These are phyloP conservation scores for Neonectria ditissima DNA, from an alignment of 2,329 filamentous ascomycete genomes.

Conservation along the genomic window DNA sequence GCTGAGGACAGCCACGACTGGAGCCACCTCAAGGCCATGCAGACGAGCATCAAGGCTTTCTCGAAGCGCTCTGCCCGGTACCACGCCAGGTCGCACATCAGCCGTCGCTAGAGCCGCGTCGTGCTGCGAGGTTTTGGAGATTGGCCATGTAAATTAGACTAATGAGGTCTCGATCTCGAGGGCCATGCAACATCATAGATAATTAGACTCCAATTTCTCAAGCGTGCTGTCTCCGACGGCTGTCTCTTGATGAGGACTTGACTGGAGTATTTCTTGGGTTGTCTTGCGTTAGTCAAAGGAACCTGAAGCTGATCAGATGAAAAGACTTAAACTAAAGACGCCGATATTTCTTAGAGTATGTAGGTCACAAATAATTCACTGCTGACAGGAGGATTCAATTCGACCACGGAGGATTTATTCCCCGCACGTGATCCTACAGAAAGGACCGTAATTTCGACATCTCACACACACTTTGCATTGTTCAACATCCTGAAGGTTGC, in stretches of 20 bases:
- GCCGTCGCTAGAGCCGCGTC: background rate
- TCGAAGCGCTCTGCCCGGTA: background rate
- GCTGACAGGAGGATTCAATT: background rate
- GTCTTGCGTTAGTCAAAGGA: no score
- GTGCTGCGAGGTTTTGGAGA: background rate
- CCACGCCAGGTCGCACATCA: background rate
- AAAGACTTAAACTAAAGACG: no score
- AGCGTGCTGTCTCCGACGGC: background rate
- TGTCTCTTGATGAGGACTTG: background rate
- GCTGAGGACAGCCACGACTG: conserved; percentile 60
- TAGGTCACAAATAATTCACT: background rate
- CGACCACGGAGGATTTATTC: background rate
- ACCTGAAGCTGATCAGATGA: no score
- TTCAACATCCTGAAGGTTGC: background rate
- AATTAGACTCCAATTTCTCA: background rate
- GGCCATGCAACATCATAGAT: background rate
- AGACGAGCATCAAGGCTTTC: conserved; percentile 35
- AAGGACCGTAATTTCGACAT: background rate
- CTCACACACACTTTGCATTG: background rate
- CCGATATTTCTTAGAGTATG: no score
- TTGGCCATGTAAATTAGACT: background rate
- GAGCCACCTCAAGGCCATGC: conserved; percentile 58
- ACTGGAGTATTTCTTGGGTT: no score
- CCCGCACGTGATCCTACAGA: background rate
- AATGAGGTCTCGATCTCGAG: background rate